Percentiles rank a stretch among this genome's conserved stretches.
These are phyloP conservation scores for Torulaspora gathmanii DNA, from an alignment of 805 yeast genomes.

Conservation along the genomic window DNA sequence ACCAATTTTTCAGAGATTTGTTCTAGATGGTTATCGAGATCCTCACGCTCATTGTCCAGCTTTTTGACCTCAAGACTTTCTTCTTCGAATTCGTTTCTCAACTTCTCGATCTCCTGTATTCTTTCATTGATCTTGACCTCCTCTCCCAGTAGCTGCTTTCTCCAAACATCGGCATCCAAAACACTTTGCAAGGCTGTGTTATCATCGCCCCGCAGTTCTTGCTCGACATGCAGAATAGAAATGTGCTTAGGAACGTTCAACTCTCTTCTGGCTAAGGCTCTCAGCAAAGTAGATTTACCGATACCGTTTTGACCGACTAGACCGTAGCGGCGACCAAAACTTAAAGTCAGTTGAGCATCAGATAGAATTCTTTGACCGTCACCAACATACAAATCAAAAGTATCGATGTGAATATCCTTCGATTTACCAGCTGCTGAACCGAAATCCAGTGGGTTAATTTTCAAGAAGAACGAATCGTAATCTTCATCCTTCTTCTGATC, in stretches of 20 bases:
- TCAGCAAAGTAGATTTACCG: slow-evolving; percentile 91
- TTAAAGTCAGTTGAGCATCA: slow-evolving; percentile 79
- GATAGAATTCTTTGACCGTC: slow-evolving; percentile 89
- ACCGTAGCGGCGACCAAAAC: slow-evolving; percentile 95
- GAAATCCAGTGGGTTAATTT: slow-evolving; percentile 90
- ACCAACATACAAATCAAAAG: slow-evolving; percentile 91
- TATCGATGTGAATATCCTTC: slow-evolving; percentile 92
- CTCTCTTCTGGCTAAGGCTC: slow-evolving; percentile 92
- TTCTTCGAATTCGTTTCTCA: slow-evolving; percentile 69
- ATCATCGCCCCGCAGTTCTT: slow-evolving; percentile 93
- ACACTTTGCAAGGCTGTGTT: slow-evolving; percentile 88
- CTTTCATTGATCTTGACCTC: slow-evolving; percentile 70
- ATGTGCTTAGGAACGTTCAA: slow-evolving; percentile 91
- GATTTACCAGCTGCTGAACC: slow-evolving; percentile 90
- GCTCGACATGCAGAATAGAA: slow-evolving; percentile 94
- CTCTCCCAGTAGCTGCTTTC: slow-evolving; percentile 79
- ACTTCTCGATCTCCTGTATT: slow-evolving; percentile 64
- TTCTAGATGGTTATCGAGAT: slow-evolving; percentile 69
- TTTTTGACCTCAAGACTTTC: slow-evolving; percentile 68
- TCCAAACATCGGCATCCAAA: slow-evolving; percentile 99
- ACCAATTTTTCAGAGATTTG: slow-evolving; percentile 76
- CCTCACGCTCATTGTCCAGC: slow-evolving; percentile 85
- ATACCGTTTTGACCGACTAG: slow-evolving; percentile 98
- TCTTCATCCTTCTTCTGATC: slow-evolving; percentile 61
- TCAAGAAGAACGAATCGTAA: slow-evolving; percentile 91